Percentiles rank a stretch among this genome's conserved stretches.
Conservation (phyloP, 805 yeast species). For the Millerozyma acaciae region DNA sequence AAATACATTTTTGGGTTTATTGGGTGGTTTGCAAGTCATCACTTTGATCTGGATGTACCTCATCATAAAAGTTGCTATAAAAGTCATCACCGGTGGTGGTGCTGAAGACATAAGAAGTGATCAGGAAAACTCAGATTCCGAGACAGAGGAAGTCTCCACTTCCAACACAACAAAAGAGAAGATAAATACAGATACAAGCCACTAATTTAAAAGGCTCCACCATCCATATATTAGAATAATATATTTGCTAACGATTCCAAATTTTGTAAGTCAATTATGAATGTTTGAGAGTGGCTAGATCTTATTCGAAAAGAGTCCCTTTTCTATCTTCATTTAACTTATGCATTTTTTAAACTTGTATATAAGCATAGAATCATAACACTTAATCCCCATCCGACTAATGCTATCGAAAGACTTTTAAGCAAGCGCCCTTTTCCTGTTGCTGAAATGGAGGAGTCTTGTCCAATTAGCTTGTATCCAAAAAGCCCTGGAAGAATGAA, state of each 20-base stretch:
- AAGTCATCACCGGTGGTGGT: constrained; percentile 64
- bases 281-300: too few relatives aligned
- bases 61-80: constrained; percentile 65
- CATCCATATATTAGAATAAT: too few relatives aligned
- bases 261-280: too few relatives aligned
- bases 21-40: constrained; percentile 64
- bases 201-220: constrained; percentile 2
- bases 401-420: constrained; percentile 48
- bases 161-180: not conserved
- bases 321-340: too few relatives aligned
- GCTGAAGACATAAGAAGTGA: constrained; percentile 91
- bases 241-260: too few relatives aligned
- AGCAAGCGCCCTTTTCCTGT: constrained; percentile 13
- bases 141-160: not conserved
- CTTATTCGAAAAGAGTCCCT: too few relatives aligned
- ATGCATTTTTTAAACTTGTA: constrained; percentile 6
- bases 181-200: not conserved
- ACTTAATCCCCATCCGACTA: constrained; percentile 63
- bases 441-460: constrained; percentile 32
- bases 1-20: constrained; percentile 47
- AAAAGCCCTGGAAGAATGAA: constrained; percentile 87
- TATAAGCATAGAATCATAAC: constrained; percentile 67
- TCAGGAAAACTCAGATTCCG: constrained; percentile 25
- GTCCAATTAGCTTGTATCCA: constrained; percentile 69
- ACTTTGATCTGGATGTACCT: constrained; percentile 71